Base-by-base conservation (phyloP, 2,329 filamentous ascomycete species). In the Fusarium sp. region DNA sequence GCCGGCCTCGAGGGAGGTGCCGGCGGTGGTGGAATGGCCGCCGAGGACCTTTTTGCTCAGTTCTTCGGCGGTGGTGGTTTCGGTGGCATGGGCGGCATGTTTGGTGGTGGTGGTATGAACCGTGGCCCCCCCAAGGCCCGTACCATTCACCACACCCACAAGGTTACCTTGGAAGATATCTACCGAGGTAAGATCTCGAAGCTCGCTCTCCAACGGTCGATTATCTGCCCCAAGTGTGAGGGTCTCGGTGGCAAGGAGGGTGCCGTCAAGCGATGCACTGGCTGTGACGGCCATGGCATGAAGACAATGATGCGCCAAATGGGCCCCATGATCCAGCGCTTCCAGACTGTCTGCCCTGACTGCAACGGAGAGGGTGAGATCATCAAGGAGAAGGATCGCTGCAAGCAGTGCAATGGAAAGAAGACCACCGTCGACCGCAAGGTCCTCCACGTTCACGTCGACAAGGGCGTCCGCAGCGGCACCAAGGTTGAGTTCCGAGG, bases 261-360 rank as follows among this genome's bases (percentile, higher is more conserved):
- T 74, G 94, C 96, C n/a, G 96, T 98, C 75, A 96, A 95, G 87
- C 94, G 93, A 80, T 99, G 96, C 85, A 82, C 90, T 45, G 93
- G 94, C 80, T 99, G 96, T 84, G 94, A 97, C 80, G 96, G 96
- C 76, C 91, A 93, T 74, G 96, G 96, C 84, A 98, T 98, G 94
- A 98, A 98, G 93, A 98, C 94, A 45, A 98, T 99, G 96, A 98
- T 99, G 96, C 93, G 97, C 82, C 96, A 99, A 86, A 98, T 99
- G 95, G 96, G 96, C 58, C 96, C 96, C 69, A 99, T 99, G 96
- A 98, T 99, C 79, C 97, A 99, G 87, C 94, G 96, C 66, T 99
- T 99, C 91, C 96, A 99, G 89, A 98, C 96, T 36, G 95, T 98
- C 79, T 99, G 96, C 90, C 94, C 95, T 35, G 97, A 99, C 86